Evolutionary conservation across 2,329 filamentous ascomycete species (phyloP), one percentile per base, ranked within the genome.

Genomic region (Helotiales sp.): DNA sequence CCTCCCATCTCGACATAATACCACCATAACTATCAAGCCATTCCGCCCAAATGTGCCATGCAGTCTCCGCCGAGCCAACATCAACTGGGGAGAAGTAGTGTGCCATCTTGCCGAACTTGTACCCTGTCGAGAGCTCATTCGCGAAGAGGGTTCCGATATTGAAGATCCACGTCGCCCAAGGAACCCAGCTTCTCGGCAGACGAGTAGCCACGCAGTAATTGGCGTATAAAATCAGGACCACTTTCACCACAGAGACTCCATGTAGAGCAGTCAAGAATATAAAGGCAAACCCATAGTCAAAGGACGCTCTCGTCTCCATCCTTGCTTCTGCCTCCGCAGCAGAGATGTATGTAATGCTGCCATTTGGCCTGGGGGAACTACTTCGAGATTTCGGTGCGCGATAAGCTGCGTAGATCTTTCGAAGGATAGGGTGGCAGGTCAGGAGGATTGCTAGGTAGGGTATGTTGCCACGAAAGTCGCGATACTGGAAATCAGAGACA

Each of bases 1-100:
- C 87, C 72, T 98, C 91, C 95, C 95, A 99, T 58, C 93, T 84
- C 0, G 88, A 80, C 71, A 96, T 86, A n/a, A 99, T 77, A 0
- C 95, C 95, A 7, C 91, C 86, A 63, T 88, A 88, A 52, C 81
- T 79, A 74, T 99, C 95, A 15, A 98, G 77, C 77, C 84, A 89
- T 42, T 79, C 77, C 7, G 86, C 92, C 79, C 88, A 88, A 10
- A 24, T 57, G 36, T 69, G 58, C 3, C 68, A 12, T 3, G 50
- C 56, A 25, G 54, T 17, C 27, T 54, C 52, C 12, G 51, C 22
- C 10, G 38, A 54, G 5, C 54, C 54, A 6, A 34, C 57, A 19
- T 52, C 57, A 27, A 24, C 67, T 63, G n/a, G 73, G 75, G 36
- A 89, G 70, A 47, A 81, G 71, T 42, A 75, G 73, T 1, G 86